These are phyloP conservation scores for Cordyceps cateniannulata DNA, from an alignment of 2,329 filamentous ascomycete species.

Conservation along the genomic window DNA sequence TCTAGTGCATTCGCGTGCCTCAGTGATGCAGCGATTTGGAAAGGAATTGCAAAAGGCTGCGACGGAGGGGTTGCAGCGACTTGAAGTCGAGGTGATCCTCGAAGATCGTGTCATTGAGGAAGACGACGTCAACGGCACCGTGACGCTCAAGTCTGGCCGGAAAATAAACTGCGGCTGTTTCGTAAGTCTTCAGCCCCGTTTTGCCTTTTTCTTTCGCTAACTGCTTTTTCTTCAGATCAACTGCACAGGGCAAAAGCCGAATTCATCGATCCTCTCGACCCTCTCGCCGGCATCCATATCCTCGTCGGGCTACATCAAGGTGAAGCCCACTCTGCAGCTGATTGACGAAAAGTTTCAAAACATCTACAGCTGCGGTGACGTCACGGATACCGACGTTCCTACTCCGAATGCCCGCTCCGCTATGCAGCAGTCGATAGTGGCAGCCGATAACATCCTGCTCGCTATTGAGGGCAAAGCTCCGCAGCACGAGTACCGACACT, in stretches of 20 bases:
- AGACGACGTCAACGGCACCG: slow-evolving; percentile 28
- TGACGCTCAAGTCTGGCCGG: slow-evolving; percentile 40
- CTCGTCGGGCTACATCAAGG: slow-evolving; percentile 41
- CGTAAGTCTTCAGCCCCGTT: slow-evolving; percentile 25
- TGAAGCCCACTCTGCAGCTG: slow-evolving; percentile 53
- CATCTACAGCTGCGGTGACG: slow-evolving; percentile 59
- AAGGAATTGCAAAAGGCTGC: slow-evolving; percentile 34
- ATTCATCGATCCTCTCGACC: slow-evolving; percentile 39
- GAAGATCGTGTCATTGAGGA: slow-evolving; percentile 38
- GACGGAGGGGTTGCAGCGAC: slow-evolving; percentile 33
- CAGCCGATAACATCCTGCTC: slow-evolving; percentile 43
- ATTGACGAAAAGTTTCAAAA: slow-evolving; percentile 39
- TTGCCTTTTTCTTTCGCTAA: neutral
- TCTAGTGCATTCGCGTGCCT: slow-evolving; percentile 50
- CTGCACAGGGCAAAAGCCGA: slow-evolving; percentile 53
- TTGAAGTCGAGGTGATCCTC: slow-evolving; percentile 46
- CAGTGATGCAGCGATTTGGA: slow-evolving; percentile 47
- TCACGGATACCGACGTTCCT: slow-evolving; percentile 43
- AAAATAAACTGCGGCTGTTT: slow-evolving; percentile 43
- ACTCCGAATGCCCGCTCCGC: slow-evolving; percentile 50
- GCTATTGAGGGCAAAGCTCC: slow-evolving; percentile 35
- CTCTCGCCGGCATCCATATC: slow-evolving; percentile 40
- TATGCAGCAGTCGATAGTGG: slow-evolving; percentile 45
- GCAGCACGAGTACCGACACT: slow-evolving; percentile 32
- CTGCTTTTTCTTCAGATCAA: slow-evolving; percentile 29